These are phyloP conservation scores for Glaciozyma antarctica DNA, from an alignment of 768 basidiomycete species.

Conservation along the genomic window DNA sequence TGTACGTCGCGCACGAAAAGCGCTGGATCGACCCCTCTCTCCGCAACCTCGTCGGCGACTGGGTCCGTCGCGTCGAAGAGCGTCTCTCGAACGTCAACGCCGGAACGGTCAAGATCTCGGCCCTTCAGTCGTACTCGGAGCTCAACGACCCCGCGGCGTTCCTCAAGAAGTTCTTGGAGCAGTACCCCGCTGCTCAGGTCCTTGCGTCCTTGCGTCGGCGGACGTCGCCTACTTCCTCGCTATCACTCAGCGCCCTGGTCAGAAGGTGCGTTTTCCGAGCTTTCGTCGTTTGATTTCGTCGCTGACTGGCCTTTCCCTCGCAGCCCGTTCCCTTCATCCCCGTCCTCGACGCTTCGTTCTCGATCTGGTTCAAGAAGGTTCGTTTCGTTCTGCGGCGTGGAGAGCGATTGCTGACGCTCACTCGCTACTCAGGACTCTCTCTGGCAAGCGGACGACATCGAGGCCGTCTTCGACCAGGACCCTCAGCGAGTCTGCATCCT, in stretches of 20 bases:
- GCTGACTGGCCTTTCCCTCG: neutral
- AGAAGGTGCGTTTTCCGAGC: conserved; percentile 48
- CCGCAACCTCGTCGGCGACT: conserved; percentile 90
- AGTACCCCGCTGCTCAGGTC: conserved; percentile 68
- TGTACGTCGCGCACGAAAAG: conserved; percentile 83
- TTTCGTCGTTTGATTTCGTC: neutral
- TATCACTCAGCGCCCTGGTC: conserved; percentile 87
- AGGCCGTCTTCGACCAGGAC: conserved; percentile 97
- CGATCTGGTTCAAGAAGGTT: conserved; percentile 99
- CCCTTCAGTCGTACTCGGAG: conserved; percentile 69
- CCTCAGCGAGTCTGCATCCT: conserved; percentile 96
- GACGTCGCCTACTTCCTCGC: conserved; percentile 93
- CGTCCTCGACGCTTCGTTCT: conserved; percentile 80
- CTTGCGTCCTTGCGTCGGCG: conserved; percentile 85
- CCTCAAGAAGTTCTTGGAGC: conserved; percentile 65
- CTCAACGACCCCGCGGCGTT: conserved; percentile 72
- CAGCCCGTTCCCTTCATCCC: conserved; percentile 91
- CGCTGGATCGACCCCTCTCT: conserved; percentile 90
- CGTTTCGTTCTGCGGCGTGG: neutral
- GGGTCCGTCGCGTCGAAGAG: conserved; percentile 69
- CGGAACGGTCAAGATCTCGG: conserved; percentile 61
- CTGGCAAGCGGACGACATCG: conserved; percentile 96
- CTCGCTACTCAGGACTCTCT: conserved; percentile 56
- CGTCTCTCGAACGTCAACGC: conserved; percentile 34
- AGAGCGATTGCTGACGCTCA: neutral